Conservation (phyloP, 78 protist species). For the Pigoraptor vietnamica region DNA sequence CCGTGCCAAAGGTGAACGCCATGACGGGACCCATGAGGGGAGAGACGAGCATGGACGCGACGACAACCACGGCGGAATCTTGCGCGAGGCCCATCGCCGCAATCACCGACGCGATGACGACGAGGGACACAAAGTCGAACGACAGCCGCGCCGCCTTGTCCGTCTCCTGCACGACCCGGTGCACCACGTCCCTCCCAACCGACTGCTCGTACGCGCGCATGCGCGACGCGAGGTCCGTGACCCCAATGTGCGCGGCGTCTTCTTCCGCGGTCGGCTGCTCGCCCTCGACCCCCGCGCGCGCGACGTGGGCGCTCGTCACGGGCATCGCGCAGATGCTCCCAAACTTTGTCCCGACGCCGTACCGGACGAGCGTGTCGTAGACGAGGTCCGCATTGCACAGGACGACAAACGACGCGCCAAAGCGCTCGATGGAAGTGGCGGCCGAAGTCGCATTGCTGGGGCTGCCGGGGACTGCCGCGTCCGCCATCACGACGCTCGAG, state of each 20-base stretch:
- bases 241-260: not conserved
- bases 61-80: slow-evolving; percentile 24
- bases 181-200: not conserved
- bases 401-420: not conserved
- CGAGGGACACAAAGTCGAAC: not conserved
- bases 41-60: slow-evolving; percentile 37
- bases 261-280: not conserved
- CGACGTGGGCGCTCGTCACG: not conserved
- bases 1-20: slow-evolving; percentile 6
- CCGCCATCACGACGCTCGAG: not conserved
- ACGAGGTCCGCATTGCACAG: not conserved
- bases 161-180: not conserved
- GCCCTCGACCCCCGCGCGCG: not conserved
- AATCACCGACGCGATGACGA: not conserved
- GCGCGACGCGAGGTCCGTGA: not conserved
- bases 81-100: slow-evolving; percentile 23
- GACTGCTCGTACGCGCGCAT: not conserved
- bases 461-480: too few relatives aligned
- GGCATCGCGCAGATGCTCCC: not conserved
- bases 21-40: slow-evolving; percentile 45
- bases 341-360: not conserved
- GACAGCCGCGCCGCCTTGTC: not conserved
- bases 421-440: not conserved
- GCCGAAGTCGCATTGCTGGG: too few relatives aligned
- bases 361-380: not conserved